A percentile compares a stretch with the other conserved stretches of the same genome.
Conservation (phyloP, 2,329 filamentous ascomycete genomes). For the Aspergillus sojae region DNA sequence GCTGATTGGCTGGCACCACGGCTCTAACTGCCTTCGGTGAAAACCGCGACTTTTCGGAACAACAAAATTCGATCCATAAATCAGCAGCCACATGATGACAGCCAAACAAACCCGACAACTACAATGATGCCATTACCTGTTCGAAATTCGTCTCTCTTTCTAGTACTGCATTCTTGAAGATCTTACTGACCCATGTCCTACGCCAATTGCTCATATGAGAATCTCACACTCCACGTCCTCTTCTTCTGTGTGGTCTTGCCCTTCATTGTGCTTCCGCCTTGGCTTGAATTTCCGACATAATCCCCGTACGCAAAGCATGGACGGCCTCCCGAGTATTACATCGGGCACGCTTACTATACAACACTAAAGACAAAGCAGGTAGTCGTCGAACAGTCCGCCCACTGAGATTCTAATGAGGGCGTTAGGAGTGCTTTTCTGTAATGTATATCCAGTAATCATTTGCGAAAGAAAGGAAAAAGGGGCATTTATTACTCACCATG, state of each 20-base stretch:
- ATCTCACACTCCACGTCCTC: neutral
- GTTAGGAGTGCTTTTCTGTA: constrained; percentile 1
- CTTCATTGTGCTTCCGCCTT: constrained; percentile 19
- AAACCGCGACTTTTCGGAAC: constrained; percentile 42
- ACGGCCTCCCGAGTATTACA: constrained; percentile 43
- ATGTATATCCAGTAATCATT: neutral
- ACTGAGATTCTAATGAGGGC: constrained; percentile 37
- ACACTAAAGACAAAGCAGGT: constrained; percentile 45
- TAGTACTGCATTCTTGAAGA: neutral
- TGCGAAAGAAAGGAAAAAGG: neutral
- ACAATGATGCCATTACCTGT: neutral
- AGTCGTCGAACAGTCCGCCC: constrained; percentile 46
- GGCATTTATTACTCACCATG: constrained; percentile 24
- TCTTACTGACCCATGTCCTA: neutral
- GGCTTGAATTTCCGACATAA: constrained; percentile 36
- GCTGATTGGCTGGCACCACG: constrained; percentile 37
- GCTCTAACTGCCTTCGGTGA: constrained; percentile 37
- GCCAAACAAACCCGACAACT: neutral
- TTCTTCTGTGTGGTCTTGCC: constrained; percentile 1
- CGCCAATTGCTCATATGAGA: neutral
- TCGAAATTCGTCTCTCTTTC: neutral
- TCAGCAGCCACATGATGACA: constrained; percentile 3
- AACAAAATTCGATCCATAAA: constrained; percentile 22
- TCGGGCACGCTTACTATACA: constrained; percentile 38
- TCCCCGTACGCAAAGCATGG: constrained; percentile 38